These are phyloP conservation scores for Boechera divaricarpa DNA, from an alignment of 345 rosid species.

Conservation along the genomic window DNA sequence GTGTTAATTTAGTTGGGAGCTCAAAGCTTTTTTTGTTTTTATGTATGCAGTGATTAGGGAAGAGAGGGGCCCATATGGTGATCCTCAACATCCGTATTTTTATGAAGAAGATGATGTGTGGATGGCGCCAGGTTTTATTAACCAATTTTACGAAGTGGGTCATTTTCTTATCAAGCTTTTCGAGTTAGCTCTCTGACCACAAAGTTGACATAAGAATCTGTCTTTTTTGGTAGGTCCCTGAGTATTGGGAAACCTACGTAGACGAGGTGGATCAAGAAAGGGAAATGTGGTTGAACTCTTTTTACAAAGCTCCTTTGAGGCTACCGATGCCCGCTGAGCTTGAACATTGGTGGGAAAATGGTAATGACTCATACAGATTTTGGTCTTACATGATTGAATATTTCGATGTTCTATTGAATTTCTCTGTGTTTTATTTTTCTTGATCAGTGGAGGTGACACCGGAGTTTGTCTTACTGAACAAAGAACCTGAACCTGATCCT, in stretches of 20 bases:
- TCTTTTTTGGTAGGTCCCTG: constrained; percentile 69
- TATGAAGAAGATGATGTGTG: constrained; percentile 95
- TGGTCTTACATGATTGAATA: constrained; percentile 22
- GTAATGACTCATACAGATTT: constrained; percentile 45
- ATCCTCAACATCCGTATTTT: constrained; percentile 92
- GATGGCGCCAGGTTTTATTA: constrained; percentile 98
- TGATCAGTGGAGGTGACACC: constrained; percentile 72
- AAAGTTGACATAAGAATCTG: constrained; percentile 27
- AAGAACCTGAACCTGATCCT: constrained; percentile 91
- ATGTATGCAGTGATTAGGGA: constrained; percentile 84
- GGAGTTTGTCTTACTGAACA: constrained; percentile 76
- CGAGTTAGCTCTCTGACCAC: constrained; percentile 32
- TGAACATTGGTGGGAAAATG: constrained; percentile 91
- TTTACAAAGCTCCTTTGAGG: constrained; percentile 89
- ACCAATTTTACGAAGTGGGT: constrained; percentile 85
- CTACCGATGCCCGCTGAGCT: constrained; percentile 97
- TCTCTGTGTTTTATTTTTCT: constrained; percentile 13
- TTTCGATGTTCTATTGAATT: neutral
- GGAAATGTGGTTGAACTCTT: constrained; percentile 94
- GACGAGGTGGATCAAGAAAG: constrained; percentile 91
- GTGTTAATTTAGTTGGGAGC: constrained; percentile 13
- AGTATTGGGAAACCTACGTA: constrained; percentile 87
- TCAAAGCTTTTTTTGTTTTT: neutral
- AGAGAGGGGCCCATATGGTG: constrained; percentile 84
- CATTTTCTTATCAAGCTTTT: constrained; percentile 20